Evolutionary conservation across 2,329 filamentous ascomycete genomes (phyloP).

Genomic region (Xylaria hypoxylon): DNA sequence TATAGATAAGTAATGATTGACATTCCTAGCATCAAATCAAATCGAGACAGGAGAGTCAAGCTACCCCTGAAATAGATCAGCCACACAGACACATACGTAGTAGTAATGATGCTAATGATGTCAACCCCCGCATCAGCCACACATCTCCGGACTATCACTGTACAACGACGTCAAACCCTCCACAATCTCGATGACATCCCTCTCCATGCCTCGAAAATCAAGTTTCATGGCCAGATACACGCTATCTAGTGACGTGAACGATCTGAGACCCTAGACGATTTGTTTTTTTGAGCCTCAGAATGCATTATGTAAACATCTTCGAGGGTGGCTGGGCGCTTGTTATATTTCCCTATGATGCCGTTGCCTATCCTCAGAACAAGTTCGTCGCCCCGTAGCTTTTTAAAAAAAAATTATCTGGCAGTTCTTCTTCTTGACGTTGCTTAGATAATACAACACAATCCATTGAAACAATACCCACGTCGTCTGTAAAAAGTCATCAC

Average conservation of each 20-base stretch:
- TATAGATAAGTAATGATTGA: background rate
- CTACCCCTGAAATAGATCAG: slow-evolving; percentile 25
- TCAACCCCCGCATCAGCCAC: slow-evolving; percentile 32
- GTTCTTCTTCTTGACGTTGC: background rate
- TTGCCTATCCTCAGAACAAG: too few relatives aligned
- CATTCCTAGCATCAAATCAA: background rate
- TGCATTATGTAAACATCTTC: slow-evolving; percentile 16
- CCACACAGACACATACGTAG: slow-evolving; percentile 12
- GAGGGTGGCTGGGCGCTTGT: background rate
- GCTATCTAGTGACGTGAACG: slow-evolving; percentile 31
- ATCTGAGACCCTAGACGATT: background rate
- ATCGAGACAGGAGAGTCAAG: background rate
- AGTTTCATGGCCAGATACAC: slow-evolving; percentile 25
- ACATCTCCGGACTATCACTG: slow-evolving; percentile 13
- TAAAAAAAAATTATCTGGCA: background rate
- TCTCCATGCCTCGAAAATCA: slow-evolving; percentile 24
- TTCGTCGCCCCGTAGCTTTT: background rate
- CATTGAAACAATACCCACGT: background rate
- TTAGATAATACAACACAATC: background rate
- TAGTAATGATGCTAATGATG: too few relatives aligned
- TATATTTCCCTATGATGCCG: slow-evolving; percentile 24
- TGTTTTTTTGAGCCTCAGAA: slow-evolving; percentile 17
- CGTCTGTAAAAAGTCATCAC: slow-evolving; percentile 3
- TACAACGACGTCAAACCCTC: slow-evolving; percentile 34
- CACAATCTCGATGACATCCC: slow-evolving; percentile 34